Evolutionary conservation across 495 filamentous ascomycete genomes (phyloP).

Genomic region (Xylaria telfairii): DNA sequence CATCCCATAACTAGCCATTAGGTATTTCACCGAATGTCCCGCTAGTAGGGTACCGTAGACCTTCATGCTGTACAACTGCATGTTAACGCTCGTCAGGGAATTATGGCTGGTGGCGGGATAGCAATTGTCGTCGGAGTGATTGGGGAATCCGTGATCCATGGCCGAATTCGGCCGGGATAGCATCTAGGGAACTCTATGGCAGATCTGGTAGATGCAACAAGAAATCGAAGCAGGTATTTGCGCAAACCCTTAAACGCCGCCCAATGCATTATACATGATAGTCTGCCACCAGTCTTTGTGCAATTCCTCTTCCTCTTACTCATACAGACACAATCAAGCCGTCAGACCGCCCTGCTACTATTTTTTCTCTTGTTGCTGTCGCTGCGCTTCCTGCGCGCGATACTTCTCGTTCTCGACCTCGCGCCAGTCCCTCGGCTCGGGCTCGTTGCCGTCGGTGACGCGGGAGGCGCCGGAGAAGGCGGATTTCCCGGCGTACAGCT

Average conservation of each 20-base stretch:
- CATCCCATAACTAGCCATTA: too few relatives aligned
- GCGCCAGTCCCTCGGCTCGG: slow-evolving; percentile 58
- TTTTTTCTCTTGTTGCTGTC: slow-evolving; percentile 5
- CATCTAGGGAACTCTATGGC: background rate
- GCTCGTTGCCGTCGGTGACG: slow-evolving; percentile 58
- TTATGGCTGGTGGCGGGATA: background rate
- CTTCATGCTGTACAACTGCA: too few relatives aligned
- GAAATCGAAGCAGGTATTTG: slow-evolving; percentile 19
- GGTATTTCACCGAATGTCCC: too few relatives aligned
- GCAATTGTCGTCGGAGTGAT: background rate
- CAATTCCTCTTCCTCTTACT: slow-evolving; percentile 7
- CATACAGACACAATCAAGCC: background rate
- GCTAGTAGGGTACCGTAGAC: too few relatives aligned
- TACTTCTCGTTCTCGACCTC: slow-evolving; percentile 63
- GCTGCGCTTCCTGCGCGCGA: slow-evolving; percentile 41
- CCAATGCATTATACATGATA: slow-evolving; percentile 25
- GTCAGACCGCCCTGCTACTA: background rate
- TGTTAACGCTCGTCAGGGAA: too few relatives aligned
- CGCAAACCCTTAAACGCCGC: slow-evolving; percentile 23
- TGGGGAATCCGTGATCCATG: background rate
- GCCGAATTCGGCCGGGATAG: background rate
- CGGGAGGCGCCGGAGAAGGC: slow-evolving; percentile 64
- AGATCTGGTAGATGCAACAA: background rate
- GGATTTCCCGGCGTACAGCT: slow-evolving; percentile 81
- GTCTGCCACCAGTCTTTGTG: background rate